phyloP scores from a whole-genome alignment of 106 monocot species.

The Vanilla planifolia region DNA sequence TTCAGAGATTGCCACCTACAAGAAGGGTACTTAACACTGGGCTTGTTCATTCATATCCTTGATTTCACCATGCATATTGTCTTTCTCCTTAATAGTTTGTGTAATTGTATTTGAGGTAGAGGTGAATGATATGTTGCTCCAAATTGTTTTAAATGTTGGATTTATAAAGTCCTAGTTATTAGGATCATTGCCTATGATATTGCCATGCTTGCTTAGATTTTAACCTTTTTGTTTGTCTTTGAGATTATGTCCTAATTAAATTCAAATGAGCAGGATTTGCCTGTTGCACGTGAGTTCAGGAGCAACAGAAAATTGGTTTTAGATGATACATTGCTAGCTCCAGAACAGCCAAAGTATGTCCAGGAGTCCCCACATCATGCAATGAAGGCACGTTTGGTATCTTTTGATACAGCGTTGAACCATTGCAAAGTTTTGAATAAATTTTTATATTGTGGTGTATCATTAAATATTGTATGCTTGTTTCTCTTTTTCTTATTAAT shows the following conservation, averaged over 20 bases:
- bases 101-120: too few species aligned
- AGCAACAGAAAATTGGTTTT: constrained; percentile 7
- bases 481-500: too few species aligned
- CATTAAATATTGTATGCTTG: background rate
- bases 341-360: constrained; percentile 12
- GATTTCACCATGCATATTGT: too few species aligned
- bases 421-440: background rate
- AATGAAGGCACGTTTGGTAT: constrained; percentile 25
- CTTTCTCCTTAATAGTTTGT: too few species aligned
- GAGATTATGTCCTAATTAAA: too few species aligned
- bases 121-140: too few species aligned
- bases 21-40: constrained; percentile 43
- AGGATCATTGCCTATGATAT: too few species aligned
- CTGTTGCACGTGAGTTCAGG: constrained; percentile 21
- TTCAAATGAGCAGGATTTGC: constrained; percentile 25
- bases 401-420: background rate
- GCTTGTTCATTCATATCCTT: background rate
- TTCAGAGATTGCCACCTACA: constrained; percentile 43
- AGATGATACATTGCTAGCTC: constrained; percentile 11
- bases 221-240: too few species aligned
- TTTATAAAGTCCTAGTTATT: too few species aligned
- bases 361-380: constrained; percentile 25
- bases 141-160: too few species aligned
- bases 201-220: too few species aligned
- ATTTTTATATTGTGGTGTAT: background rate